Base-by-base conservation (phyloP, 2,329 filamentous ascomycete species). In the Aspergillus hiratsukae region DNA sequence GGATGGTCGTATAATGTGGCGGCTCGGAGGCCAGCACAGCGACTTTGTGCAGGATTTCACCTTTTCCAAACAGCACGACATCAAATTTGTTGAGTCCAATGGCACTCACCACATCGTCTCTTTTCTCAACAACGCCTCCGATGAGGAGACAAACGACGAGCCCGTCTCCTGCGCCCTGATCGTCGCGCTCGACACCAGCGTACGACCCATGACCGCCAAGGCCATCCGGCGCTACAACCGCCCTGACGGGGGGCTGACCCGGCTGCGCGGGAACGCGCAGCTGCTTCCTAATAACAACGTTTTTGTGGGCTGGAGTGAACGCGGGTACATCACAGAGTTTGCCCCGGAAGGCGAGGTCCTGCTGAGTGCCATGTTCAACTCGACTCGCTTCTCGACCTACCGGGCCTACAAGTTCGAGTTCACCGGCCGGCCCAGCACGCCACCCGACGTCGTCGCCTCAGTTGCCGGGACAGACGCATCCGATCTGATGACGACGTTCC, bases 401-500 rank as follows among this genome's bases (percentile, higher is more conserved):
- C 72, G 75, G 3, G 65, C 70, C 9, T 76, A 72, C 63, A 76
- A 76, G 53, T 67, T 58, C 27, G 61, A 69, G 31, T 76, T 73
- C 52, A 66, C 61, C 1, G 72, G 74, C 17, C 64, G 66, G 8
- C 71, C 72, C 3, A 49, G 51, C 19, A 56, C 64, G 6, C 66
- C 70, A 2, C 72, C 73, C 0, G 66, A 62, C 2, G 17, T 72
- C 6, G 67, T 69, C 19, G 62, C 70, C 5, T 66, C 66, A 2
- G 68, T 66, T 1, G 65, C 62, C 23, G 71, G 71, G 4, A 66
- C 66, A 3, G 54, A 61, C 10, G 57, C 58, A 17, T 58, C 64
- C 0, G 65, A 68, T 10, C 53, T 68, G 40, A 62, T 64, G 4
- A 74, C 69, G 0, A 65, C 66, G 3, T 55, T 70, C 51, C 66